Percentiles rank a stretch among this genome's conserved stretches.
Conservation (phyloP, 2,329 filamentous ascomycete genomes). For the Verticillium tricorpus region DNA sequence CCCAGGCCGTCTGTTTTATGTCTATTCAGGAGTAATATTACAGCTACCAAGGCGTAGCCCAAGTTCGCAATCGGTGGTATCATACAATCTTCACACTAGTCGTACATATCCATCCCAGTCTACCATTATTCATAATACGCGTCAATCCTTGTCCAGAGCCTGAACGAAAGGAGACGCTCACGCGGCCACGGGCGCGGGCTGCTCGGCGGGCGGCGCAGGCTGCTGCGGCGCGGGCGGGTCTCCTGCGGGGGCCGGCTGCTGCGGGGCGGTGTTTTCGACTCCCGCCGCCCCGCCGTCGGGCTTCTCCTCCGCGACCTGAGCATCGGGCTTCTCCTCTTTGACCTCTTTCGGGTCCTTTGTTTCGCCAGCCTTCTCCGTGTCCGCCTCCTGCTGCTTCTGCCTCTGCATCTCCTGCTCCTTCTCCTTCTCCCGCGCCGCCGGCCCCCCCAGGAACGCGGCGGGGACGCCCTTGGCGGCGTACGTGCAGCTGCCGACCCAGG, state of each 20-base stretch:
- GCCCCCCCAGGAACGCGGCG: slow-evolving; percentile 56
- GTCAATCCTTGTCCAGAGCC: neutral
- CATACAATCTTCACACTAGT: neutral
- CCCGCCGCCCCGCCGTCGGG: neutral
- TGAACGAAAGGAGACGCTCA: neutral
- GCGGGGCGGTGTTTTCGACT: slow-evolving; percentile 1
- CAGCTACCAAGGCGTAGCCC: neutral
- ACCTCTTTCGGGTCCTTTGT: neutral
- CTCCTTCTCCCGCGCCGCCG: slow-evolving; percentile 9
- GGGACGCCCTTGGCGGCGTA: slow-evolving; percentile 73
- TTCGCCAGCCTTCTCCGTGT: neutral
- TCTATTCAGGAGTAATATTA: neutral
- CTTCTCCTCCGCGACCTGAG: neutral
- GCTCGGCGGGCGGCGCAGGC: neutral
- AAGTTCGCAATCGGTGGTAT: neutral
- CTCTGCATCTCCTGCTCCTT: neutral
- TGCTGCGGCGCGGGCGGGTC: neutral
- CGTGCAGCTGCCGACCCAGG: slow-evolving; percentile 70
- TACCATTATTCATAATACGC: neutral
- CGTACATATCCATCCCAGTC: neutral
- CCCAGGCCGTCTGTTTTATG: neutral
- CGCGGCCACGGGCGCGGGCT: neutral
- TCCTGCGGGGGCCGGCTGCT: neutral
- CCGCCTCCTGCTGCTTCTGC: neutral
- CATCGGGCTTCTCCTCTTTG: neutral